Evolutionary conservation across 768 basidiomycete genomes (phyloP).

Genomic region (Leccinum longicurvipes): DNA sequence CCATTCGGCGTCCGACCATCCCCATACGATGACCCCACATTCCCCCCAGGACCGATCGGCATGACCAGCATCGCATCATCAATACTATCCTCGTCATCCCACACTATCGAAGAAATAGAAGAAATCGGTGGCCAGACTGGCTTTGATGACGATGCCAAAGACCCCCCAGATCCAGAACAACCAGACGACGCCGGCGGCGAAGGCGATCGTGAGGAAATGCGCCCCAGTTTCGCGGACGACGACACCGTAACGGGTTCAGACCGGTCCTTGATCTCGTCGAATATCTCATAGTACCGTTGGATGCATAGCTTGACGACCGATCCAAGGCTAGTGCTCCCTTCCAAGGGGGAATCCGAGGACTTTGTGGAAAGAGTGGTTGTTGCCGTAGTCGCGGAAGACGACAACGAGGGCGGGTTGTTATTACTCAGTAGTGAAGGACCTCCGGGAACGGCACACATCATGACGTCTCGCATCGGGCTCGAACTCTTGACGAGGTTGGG

Average conservation of each 20-base stretch:
- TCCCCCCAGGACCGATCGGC: constrained; percentile 52
- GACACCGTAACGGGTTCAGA: constrained; percentile 48
- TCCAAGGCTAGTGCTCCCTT: constrained; percentile 65
- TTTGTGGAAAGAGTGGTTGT: constrained; percentile 17
- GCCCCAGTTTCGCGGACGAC: constrained; percentile 20
- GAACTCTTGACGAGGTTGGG: constrained; percentile 76
- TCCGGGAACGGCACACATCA: constrained; percentile 65
- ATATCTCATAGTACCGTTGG: constrained; percentile 79
- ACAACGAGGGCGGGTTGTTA: constrained; percentile 23
- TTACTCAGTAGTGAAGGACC: constrained; percentile 36
- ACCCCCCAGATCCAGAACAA: constrained; percentile 9
- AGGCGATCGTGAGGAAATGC: constrained; percentile 23
- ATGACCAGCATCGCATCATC: constrained; percentile 75
- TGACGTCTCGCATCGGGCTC: constrained; percentile 67
- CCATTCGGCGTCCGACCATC: constrained; percentile 11
- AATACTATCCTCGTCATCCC: constrained; percentile 68
- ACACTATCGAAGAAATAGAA: constrained; percentile 20
- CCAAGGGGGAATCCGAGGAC: constrained; percentile 30
- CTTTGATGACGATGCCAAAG: constrained; percentile 19
- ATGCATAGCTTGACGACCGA: constrained; percentile 74
- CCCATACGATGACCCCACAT: constrained; percentile 14
- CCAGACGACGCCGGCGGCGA: constrained; percentile 25
- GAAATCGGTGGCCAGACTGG: constrained; percentile 11
- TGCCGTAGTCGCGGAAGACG: constrained; percentile 12
- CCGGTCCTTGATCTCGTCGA: constrained; percentile 76